These are phyloP conservation scores for Cryphonectria radicalis DNA, from an alignment of 2,329 filamentous ascomycete genomes.

Conservation along the genomic window DNA sequence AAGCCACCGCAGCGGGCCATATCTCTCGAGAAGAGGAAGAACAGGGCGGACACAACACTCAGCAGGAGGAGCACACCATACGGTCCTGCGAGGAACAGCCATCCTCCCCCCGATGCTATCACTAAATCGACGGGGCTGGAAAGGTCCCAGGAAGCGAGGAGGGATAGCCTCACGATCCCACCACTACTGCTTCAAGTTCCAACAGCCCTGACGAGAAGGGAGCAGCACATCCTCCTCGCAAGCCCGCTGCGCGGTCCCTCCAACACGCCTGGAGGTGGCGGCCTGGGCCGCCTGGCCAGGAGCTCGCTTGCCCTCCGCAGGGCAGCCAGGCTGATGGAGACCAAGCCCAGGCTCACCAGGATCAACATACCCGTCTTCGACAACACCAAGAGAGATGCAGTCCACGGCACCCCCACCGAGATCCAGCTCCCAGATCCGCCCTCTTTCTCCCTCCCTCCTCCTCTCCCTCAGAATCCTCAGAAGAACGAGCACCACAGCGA, in stretches of 20 bases:
- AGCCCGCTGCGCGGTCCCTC: not conserved
- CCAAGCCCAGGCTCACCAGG: constrained; percentile 3
- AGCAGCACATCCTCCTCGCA: not conserved
- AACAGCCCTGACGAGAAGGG: not conserved
- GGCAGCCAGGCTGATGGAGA: not conserved
- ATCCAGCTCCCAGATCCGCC: not conserved
- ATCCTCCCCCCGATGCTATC: not conserved
- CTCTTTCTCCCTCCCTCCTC: not conserved
- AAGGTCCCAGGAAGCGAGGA: not conserved
- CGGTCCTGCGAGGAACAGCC: not conserved
- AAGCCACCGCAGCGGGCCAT: not conserved
- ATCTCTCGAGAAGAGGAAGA: not conserved
- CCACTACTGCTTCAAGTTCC: not conserved
- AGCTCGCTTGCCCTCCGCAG: constrained; percentile 1
- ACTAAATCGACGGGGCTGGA: not conserved
- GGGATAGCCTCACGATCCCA: not conserved
- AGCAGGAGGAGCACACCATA: constrained; percentile 2
- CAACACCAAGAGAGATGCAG: not conserved
- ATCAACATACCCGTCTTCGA: not conserved
- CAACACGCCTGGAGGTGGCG: not conserved
- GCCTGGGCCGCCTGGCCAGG: not conserved
- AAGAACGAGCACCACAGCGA: not conserved
- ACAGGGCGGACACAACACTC: not conserved
- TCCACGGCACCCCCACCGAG: not conserved
- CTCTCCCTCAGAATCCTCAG: not conserved